Conservation (phyloP, 1,284 basidiomycete species). For the Mycena sp. region DNA sequence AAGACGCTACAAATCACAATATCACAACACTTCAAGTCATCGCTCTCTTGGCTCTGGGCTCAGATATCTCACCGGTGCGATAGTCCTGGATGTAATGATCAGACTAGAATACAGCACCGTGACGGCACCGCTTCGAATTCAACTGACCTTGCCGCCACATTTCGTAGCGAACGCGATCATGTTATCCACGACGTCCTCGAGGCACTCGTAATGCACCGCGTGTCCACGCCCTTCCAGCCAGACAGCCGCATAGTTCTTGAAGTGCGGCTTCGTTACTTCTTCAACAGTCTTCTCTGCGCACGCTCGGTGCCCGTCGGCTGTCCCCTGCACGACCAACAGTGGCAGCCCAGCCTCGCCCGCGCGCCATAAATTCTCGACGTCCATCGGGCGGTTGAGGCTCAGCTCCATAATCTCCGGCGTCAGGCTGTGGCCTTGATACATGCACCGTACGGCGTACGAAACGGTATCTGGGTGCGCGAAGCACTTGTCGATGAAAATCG, state of each 20-base stretch:
- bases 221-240: conserved; percentile 26
- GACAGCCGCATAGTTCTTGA: conserved; percentile 14
- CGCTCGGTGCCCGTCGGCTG: conserved; percentile 12
- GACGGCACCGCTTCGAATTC: no score
- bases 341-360: conserved; percentile 20
- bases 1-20: no score
- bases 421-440: conserved; percentile 21
- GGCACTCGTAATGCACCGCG: conserved; percentile 19
- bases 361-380: conserved; percentile 6
- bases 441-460: conserved; percentile 16
- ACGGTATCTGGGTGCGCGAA: conserved; percentile 23
- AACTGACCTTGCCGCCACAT: conserved; percentile 10
- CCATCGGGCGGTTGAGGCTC: conserved; percentile 17
- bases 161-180: conserved; percentile 13
- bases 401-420: conserved; percentile 17
- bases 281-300: conserved; percentile 11
- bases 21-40: no score
- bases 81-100: no score
- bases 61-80: no score
- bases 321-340: conserved; percentile 13
- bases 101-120: no score
- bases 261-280: conserved; percentile 20
- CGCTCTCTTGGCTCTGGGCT: no score
- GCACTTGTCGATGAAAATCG: conserved; percentile 11
- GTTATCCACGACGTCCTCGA: background rate